A percentile compares a stretch with the other conserved stretches of the same genome.
Conservation (phyloP, 371 early-diverging fungal genomes). For the Parasitella parasitica region DNA sequence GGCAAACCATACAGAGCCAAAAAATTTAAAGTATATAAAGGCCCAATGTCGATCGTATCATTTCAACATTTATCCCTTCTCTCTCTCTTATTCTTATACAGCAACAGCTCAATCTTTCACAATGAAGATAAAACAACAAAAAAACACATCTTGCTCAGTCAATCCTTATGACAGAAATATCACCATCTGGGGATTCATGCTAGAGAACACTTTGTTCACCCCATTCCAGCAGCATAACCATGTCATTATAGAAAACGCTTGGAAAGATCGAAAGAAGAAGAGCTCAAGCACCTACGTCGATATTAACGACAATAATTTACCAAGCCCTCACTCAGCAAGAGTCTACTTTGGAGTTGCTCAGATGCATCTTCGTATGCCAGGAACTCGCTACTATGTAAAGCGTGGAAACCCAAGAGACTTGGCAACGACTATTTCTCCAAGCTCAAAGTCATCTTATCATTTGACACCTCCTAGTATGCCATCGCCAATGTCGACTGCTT, state of each 20-base stretch:
- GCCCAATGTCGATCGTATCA: background rate
- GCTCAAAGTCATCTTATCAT: too few species aligned
- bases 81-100: too few species aligned
- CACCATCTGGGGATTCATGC: constrained; percentile 12
- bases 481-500: background rate
- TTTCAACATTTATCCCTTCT: too few species aligned
- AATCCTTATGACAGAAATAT: background rate
- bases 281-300: constrained; percentile 34
- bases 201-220: constrained; percentile 46
- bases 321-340: constrained; percentile 16
- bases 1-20: background rate
- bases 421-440: too few species aligned
- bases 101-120: too few species aligned
- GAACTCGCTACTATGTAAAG: constrained; percentile 48
- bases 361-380: constrained; percentile 50
- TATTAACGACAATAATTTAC: constrained; percentile 36
- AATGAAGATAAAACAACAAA: too few species aligned
- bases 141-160: background rate
- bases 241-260: constrained; percentile 34
- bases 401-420: too few species aligned
- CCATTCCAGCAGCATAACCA: constrained; percentile 44
- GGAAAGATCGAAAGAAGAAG: constrained; percentile 22
- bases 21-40: background rate
- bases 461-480: background rate
- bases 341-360: constrained; percentile 48